Percentiles rank a stretch among this genome's conserved stretches.
Conservation (phyloP, 345 rosid genomes). For the Eutrema yunnanense region DNA sequence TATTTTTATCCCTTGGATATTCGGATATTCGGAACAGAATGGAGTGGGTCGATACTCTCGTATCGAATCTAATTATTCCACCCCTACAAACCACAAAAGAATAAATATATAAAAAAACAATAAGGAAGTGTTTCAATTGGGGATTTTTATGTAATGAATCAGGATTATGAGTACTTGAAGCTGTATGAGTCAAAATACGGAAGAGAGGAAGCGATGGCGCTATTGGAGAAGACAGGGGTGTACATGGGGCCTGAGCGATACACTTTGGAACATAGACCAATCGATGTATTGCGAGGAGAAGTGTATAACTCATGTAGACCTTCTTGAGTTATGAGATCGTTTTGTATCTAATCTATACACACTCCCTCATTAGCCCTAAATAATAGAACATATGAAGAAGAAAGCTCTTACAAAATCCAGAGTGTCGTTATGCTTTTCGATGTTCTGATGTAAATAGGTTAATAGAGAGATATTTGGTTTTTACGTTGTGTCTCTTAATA, state of each 20-base stretch:
- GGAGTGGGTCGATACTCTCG: too few species aligned
- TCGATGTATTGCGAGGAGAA: slow-evolving; percentile 87
- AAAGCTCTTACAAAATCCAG: not conserved
- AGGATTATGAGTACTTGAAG: slow-evolving; percentile 87
- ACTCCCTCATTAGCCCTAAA: not conserved
- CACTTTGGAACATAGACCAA: slow-evolving; percentile 77
- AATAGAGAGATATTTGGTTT: not conserved
- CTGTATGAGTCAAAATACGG: slow-evolving; percentile 70
- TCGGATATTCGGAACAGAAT: too few species aligned
- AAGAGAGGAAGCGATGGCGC: slow-evolving; percentile 62
- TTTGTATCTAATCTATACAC: not conserved
- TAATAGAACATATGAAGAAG: not conserved
- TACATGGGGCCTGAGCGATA: slow-evolving; percentile 88
- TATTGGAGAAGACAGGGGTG: slow-evolving; percentile 82
- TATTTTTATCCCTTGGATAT: too few species aligned
- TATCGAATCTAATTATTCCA: too few species aligned
- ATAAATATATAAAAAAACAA: not conserved
- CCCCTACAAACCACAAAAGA: not conserved
- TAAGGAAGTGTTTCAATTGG: not conserved
- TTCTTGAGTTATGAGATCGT: slow-evolving; percentile 1
- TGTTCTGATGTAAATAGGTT: not conserved
- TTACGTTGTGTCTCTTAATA: not conserved
- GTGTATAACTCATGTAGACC: slow-evolving; percentile 60
- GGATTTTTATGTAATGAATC: not conserved
- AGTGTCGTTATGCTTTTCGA: not conserved